Evolutionary conservation across 1,284 basidiomycete genomes (phyloP).

Genomic region (Stereum hirsutum): DNA sequence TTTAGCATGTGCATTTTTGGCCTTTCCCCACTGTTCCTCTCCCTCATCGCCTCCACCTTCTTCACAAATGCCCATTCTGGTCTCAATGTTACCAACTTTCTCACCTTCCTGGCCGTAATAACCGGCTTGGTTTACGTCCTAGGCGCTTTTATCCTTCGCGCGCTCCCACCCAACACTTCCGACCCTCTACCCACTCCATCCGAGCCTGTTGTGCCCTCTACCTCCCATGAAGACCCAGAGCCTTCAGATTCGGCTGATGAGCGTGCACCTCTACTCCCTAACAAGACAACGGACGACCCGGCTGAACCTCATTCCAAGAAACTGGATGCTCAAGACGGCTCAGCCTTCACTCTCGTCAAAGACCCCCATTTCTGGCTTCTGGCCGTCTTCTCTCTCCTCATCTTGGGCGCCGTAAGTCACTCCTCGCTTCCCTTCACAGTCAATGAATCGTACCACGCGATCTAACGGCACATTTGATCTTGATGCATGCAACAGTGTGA

Average conservation of each 20-base stretch:
- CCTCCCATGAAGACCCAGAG: constrained; percentile 4
- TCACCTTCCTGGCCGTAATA: constrained; percentile 46
- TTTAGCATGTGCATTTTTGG: constrained; percentile 64
- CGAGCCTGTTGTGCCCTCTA: constrained; percentile 1
- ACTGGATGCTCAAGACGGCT: constrained; percentile 22
- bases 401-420: constrained; percentile 54
- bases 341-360: constrained; percentile 34
- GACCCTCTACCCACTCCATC: neutral
- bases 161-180: constrained; percentile 7
- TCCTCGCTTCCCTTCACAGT: too few relatives aligned
- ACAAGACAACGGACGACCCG: constrained; percentile 14
- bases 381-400: constrained; percentile 31
- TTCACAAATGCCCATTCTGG: constrained; percentile 41
- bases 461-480: too few relatives aligned
- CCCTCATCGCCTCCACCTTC: constrained; percentile 49
- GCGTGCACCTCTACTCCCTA: constrained; percentile 30
- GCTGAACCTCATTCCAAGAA: constrained; percentile 15
- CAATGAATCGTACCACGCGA: too few relatives aligned
- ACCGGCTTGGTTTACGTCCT: constrained; percentile 44
- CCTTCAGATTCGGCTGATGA: constrained; percentile 25
- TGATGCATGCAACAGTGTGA: constrained; percentile 50
- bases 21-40: constrained; percentile 65
- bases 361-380: constrained; percentile 56
- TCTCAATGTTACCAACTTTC: constrained; percentile 47
- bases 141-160: constrained; percentile 37